Percentiles rank a stretch among this genome's conserved stretches.
These are phyloP conservation scores for Elaeagnus macrophylla DNA, from an alignment of 306 rosid species.

Conservation along the genomic window DNA sequence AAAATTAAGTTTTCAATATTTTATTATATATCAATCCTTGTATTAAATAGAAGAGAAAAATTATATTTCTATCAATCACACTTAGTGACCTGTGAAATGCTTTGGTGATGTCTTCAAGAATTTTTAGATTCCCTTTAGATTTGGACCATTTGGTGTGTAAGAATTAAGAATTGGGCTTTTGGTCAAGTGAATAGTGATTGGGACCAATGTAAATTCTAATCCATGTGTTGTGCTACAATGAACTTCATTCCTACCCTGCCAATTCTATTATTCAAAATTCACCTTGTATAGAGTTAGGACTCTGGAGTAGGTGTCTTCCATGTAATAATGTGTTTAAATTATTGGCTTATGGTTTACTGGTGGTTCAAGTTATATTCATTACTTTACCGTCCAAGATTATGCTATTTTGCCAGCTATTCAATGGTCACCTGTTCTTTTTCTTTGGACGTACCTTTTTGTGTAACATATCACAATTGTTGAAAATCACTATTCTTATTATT, in stretches of 20 bases:
- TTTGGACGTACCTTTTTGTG: not conserved
- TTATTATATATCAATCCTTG: no score
- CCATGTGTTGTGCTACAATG: not conserved
- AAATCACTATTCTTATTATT: slow-evolving; percentile 1
- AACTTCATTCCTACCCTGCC: not conserved
- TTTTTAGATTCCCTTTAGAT: no score
- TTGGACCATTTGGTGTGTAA: no score
- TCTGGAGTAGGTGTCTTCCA: not conserved
- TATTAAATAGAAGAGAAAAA: no score
- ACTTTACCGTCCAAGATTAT: not conserved
- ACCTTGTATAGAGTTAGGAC: not conserved
- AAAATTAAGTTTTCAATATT: no score
- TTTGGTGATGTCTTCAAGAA: no score
- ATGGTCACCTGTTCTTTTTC: not conserved
- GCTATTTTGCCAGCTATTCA: not conserved
- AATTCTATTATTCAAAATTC: not conserved
- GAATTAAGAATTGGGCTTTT: no score
- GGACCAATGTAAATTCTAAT: not conserved
- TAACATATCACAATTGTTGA: slow-evolving; percentile 4
- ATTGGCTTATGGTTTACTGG: not conserved
- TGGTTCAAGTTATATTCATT: not conserved
- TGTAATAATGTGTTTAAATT: not conserved
- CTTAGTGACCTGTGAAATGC: no score
- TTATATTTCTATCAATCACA: no score
- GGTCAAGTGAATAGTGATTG: not conserved